Conservation (phyloP, 2,329 filamentous ascomycete genomes). For the Fusarium mexicanum region DNA sequence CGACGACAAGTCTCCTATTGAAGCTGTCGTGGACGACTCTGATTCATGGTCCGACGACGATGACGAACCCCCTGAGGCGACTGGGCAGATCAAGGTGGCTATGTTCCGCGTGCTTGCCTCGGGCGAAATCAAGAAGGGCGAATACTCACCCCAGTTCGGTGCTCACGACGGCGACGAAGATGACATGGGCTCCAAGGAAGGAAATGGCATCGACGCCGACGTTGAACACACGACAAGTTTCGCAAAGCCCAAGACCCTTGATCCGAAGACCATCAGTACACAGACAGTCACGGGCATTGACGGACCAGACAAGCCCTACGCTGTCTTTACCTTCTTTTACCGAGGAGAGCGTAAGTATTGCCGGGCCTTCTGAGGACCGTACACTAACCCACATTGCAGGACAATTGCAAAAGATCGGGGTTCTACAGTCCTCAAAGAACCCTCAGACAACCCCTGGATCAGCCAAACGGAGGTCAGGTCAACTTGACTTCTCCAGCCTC, state of each 20-base stretch:
- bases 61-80: conserved; percentile 91
- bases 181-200: conserved; percentile 57
- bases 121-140: conserved; percentile 96
- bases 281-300: conserved; percentile 99
- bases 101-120: conserved; percentile 95
- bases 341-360: conserved; percentile 85
- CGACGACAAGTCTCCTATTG: conserved; percentile 78
- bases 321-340: conserved; percentile 97
- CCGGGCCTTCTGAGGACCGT: background rate
- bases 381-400: conserved; percentile 62
- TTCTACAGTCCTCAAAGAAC: conserved; percentile 75
- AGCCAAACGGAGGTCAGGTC: conserved; percentile 81
- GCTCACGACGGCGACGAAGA: conserved; percentile 95
- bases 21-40: conserved; percentile 73
- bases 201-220: conserved; percentile 76
- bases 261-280: conserved; percentile 97
- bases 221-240: conserved; percentile 98
- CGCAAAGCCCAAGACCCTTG: conserved; percentile 93
- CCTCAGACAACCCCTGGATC: conserved; percentile 68
- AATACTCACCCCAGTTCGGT: conserved; percentile 97
- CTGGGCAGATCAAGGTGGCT: conserved; percentile 97
- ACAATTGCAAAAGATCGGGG: conserved; percentile 96
- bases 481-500: conserved; percentile 85
- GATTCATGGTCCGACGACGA: conserved; percentile 82
- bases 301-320: conserved; percentile 94